Evolutionary conservation across 176 grass and related monocot genomes (phyloP).

Genomic region (Elymus sibiricus): DNA sequence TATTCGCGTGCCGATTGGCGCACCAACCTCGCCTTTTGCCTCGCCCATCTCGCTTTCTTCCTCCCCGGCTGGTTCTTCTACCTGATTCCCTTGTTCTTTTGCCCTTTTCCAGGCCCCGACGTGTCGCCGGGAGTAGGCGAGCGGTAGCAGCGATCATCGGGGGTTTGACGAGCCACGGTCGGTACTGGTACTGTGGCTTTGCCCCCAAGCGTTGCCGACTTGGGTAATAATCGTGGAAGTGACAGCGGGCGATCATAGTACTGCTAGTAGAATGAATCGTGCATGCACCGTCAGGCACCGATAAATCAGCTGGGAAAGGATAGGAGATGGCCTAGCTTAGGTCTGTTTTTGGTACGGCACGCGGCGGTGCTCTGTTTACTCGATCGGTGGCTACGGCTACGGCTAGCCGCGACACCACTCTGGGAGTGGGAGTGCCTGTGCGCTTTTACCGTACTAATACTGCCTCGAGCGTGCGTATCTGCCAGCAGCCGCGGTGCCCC

Average conservation of each 20-base stretch:
- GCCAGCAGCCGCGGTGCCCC: neutral
- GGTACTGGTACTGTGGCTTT: neutral
- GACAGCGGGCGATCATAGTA: neutral
- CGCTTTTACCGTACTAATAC: too few relatives aligned
- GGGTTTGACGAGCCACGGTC: neutral
- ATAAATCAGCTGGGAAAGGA: neutral
- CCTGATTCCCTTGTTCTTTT: neutral
- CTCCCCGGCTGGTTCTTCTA: neutral
- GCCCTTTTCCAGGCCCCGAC: too few relatives aligned
- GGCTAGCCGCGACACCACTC: too few relatives aligned
- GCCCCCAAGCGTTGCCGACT: neutral
- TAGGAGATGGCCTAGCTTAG: neutral
- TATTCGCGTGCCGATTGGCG: neutral
- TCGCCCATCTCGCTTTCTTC: neutral
- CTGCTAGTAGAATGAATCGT: too few relatives aligned
- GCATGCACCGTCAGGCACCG: too few relatives aligned
- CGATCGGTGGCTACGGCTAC: too few relatives aligned
- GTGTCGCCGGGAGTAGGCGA: too few relatives aligned
- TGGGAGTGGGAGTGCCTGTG: too few relatives aligned
- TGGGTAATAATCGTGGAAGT: neutral
- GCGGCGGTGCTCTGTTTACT: too few relatives aligned
- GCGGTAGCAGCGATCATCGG: too few relatives aligned
- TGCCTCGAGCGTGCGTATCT: too few relatives aligned
- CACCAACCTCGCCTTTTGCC: neutral
- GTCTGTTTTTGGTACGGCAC: too few relatives aligned